Evolutionary conservation across 257 asterid genomes (phyloP), one percentile per base, ranked within the genome.

Genomic region (Jaltomata sinuosa): DNA sequence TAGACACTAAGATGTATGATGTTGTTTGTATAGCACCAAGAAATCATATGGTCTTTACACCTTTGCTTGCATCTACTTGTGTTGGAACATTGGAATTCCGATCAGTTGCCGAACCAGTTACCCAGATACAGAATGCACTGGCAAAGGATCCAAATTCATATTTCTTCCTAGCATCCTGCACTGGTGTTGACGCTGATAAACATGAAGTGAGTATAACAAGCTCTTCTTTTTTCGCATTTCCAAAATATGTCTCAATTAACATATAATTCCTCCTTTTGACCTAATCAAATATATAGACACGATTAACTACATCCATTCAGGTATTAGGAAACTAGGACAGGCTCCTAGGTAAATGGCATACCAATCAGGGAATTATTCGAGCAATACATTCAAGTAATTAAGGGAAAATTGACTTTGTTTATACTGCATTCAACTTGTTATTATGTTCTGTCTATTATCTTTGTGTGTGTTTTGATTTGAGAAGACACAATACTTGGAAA

Each of bases 1-100:
- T 96, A 8, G 95, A 96, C 86, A 96, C 97, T 5, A 91, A 74
- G 47, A 38, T 87, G 64, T 96, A 96, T 29, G 99, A 96, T 71
- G 94, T 93, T 77, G 99, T 96, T 55, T 94, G 99, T 84, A 88
- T 96, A 85, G 94, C 99, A 16, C 99, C 99, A 4, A 93, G 99
- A 86, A 96, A 96, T 85, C 99, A 96, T 84, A 96, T 94, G 99
- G 99, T 95, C 52, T 95, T 95, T 86, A 95, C 99, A 34, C 99
- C 99, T 85, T 85, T 94, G 88, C 97, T 96, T 31, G 99, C 99
- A 42, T 96, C 99, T 52, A 96, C 99, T 59, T 96, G 99, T 79
- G 99, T 96, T 40, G 99, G 99, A 81, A 96, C 99, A 11, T 87
- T 96, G 87, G 99, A 96, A 36, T 96, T 94, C 83, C 96, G 99